Base-by-base conservation (phyloP, 202 grass and related monocot genomes). In the Panicum hallii region DNA sequence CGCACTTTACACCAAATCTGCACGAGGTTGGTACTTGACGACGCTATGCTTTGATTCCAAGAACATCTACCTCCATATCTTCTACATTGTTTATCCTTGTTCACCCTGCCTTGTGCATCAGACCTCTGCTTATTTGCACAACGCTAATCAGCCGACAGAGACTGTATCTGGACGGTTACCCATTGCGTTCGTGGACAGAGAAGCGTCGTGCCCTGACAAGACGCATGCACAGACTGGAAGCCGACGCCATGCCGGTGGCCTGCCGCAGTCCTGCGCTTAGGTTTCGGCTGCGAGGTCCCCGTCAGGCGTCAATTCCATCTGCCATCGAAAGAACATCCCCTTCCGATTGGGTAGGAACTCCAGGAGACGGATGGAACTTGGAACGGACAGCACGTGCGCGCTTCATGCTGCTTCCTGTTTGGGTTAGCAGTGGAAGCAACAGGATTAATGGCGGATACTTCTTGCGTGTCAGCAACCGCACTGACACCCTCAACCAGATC, bases 211-310 rank as follows among this genome's bases (percentile, higher is more conserved):
- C 56, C 79, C 68, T 54, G 77, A 85, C 85, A 67, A 72, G 67
- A 73, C 78, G 85, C 82, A 88, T 91, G 89, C 83, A 66, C 77
- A 88, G 84, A 82, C 89, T 76, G 89, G 80, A 91, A 91, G 85
- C 77, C 76, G 89, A 91, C 85, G 82, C 85, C 82, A 85, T 88
- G 85, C 83, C 77, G 85, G 81, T 91, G 82, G 53, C 56, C 85
- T 73, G 85, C 64, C 85, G 65, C 82, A 65, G 76, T 88, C 89
- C 42, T 14, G 85, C 52, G 76, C 76, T 87, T 84, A 77, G 85
- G 85, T 84, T 85, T 88, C 85, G 17, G 82, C 56, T 88, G 47
- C 76, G 56, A 43, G 26, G 89, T 88, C 77, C 13, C 72, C 71
- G 5, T 87, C 82, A 81, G 77, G 48, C 23, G 72, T 88, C 70